Base-by-base conservation (phyloP, 495 filamentous ascomycete species). In the Penicillium bialowiezense region DNA sequence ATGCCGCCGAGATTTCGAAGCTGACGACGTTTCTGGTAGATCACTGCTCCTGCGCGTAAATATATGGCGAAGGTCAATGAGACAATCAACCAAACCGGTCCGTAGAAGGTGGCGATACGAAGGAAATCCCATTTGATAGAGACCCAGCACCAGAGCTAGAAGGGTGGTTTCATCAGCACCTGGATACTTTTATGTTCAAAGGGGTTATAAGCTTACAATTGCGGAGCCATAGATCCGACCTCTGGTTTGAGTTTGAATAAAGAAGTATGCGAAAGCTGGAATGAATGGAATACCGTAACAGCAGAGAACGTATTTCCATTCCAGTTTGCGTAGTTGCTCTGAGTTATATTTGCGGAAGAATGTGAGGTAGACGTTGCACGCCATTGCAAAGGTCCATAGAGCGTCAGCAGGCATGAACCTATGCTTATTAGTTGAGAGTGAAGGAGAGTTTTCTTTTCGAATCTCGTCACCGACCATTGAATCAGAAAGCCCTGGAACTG, bases 81-180 rank as follows among this genome's bases (percentile, higher is more conserved):
- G 45, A 93, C 86, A 17, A 87, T 70, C 23, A 90, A 87, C 90
- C 90, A 95, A 21, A 92, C 83, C 7, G 90, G 89, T 0, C 79
- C 90, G 61, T 96, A 96, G 63, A 96, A 91, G 23, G 80, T 76
- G 9, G 83, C 82, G 37, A 95, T 82, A 24, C 90, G 83, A 44
- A 90, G 77, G 26, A 85, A 75, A 49, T 90, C 85, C 82, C 85
- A 92, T 14, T 77, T 59, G 1, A 59, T 51, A 45, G 76, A 74
- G 19, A 95, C 69, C 90, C 90, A 96, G 61, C 90, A 96, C 90
- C 90, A 96, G 19, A 95, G 55, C 71, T 83, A 44, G 5, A n/a
- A 2, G 12, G 9, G 3, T 17, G 19, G 5, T 18, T 19, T 9
- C 18, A n/a, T 48, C 17, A 57, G 41, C 7, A 24, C 8, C 29